phyloP scores from a whole-genome alignment of 2,329 filamentous ascomycete species.

The Stemphylium lycopersici region DNA sequence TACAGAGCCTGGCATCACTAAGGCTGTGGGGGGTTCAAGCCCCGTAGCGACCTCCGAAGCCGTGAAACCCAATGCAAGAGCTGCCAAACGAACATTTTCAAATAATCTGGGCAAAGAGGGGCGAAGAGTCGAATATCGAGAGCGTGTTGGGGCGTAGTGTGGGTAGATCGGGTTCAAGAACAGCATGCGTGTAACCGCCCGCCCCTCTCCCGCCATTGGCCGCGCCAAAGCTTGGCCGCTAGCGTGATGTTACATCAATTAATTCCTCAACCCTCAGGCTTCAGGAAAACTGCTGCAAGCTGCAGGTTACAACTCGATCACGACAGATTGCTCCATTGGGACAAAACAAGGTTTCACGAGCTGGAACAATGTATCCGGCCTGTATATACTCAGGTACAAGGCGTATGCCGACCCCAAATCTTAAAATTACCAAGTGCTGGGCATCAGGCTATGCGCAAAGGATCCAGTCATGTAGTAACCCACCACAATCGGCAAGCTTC shows the following conservation, averaged over 20 bases:
- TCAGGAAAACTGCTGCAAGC: neutral
- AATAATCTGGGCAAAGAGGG: neutral
- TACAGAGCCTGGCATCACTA: neutral
- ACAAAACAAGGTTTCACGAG: neutral
- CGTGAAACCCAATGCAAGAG: neutral
- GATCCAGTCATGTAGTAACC: too few relatives aligned
- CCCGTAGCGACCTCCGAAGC: neutral
- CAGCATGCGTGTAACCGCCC: conserved; percentile 5
- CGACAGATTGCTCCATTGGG: neutral
- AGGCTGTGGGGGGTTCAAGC: neutral
- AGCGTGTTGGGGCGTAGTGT: neutral
- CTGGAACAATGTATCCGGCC: neutral
- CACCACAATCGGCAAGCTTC: neutral
- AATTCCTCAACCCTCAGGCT: neutral
- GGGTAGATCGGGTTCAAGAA: neutral
- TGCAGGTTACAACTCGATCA: neutral
- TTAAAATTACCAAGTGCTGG: too few relatives aligned
- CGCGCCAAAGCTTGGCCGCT: neutral
- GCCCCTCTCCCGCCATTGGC: conserved; percentile 7
- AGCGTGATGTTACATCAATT: conserved; percentile 1
- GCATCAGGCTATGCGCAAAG: too few relatives aligned
- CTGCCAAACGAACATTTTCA: neutral
- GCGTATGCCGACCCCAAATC: neutral
- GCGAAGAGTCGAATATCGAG: neutral
- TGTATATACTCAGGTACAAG: neutral